Percentiles rank a stretch among this genome's conserved stretches.
Evolutionary conservation across 192 early-diverging fungal species (phyloP).

Genomic region (Piromyces finnis): DNA sequence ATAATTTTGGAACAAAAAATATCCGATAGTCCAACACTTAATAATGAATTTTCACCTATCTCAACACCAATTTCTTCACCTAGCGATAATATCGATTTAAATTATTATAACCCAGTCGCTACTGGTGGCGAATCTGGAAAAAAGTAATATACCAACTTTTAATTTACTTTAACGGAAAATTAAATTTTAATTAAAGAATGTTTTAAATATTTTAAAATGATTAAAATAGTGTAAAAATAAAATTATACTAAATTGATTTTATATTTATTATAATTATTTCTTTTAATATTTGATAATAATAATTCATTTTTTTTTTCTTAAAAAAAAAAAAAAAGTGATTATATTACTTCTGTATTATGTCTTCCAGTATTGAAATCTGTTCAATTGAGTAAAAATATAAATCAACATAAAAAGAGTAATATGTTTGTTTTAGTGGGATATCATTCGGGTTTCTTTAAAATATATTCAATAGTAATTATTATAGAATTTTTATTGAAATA

Average conservation of each 20-base stretch:
- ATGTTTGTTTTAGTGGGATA: neutral
- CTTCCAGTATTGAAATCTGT: neutral
- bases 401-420: neutral
- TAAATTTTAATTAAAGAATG: too few species aligned
- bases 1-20: neutral
- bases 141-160: neutral
- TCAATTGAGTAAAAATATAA: neutral
- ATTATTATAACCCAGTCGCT: neutral
- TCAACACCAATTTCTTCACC: neutral
- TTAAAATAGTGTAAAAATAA: too few species aligned
- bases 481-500: too few species aligned
- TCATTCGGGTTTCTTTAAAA: neutral
- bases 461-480: neutral
- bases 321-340: neutral
- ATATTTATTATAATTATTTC: too few species aligned
- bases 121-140: neutral
- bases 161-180: too few species aligned
- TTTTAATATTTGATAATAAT: too few species aligned
- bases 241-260: neutral
- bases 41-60: neutral
- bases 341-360: neutral
- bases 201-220: too few species aligned
- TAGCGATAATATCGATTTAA: neutral
- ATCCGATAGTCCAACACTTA: neutral
- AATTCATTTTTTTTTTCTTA: too few species aligned